A percentile compares a stretch with the other conserved stretches of the same genome.
Evolutionary conservation across 352 stramenopile genomes (phyloP).

Genomic region (Pythium phragmiticola): DNA sequence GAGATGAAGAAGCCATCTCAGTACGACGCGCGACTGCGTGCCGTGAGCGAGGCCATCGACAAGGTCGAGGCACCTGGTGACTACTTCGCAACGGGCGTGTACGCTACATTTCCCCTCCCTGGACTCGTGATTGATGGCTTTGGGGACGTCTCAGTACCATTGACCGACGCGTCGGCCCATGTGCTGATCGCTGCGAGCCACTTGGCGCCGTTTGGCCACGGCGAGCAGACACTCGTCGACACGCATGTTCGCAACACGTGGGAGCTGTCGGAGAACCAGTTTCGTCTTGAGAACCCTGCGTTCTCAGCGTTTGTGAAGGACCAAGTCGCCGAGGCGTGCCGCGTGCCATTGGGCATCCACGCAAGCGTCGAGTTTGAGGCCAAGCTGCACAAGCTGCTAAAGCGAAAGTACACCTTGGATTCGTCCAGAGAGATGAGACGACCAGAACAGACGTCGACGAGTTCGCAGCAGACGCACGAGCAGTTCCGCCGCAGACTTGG

Average conservation of each 20-base stretch:
- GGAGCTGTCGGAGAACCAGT: conserved; percentile 16
- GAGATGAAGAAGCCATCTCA: not conserved
- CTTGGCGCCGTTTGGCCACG: conserved; percentile 19
- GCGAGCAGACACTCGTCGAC: conserved; percentile 24
- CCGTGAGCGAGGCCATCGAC: conserved; percentile 19
- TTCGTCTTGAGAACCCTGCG: conserved; percentile 18
- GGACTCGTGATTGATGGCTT: conserved; percentile 9
- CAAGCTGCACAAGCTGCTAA: conserved; percentile 43
- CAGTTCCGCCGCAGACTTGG: too few relatives aligned
- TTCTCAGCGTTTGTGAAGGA: conserved; percentile 19
- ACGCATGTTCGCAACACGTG: conserved; percentile 23
- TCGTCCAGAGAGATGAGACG: too few relatives aligned
- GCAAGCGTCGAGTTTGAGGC: conserved; percentile 5
- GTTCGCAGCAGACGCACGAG: too few relatives aligned
- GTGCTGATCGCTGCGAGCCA: conserved; percentile 16
- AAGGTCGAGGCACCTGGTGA: conserved; percentile 17
- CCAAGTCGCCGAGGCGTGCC: conserved; percentile 9
- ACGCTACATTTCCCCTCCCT: conserved; percentile 6
- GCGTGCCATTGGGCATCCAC: conserved; percentile 18
- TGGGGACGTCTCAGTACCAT: conserved; percentile 11
- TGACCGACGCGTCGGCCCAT: not conserved
- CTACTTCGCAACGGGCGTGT: conserved; percentile 4
- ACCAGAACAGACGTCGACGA: too few relatives aligned
- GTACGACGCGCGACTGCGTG: conserved; percentile 7
- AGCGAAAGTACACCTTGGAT: too few relatives aligned